Percentiles rank a stretch among this genome's conserved stretches.
Conservation (phyloP, 306 rosid species). For the Rubus parviflorus region DNA sequence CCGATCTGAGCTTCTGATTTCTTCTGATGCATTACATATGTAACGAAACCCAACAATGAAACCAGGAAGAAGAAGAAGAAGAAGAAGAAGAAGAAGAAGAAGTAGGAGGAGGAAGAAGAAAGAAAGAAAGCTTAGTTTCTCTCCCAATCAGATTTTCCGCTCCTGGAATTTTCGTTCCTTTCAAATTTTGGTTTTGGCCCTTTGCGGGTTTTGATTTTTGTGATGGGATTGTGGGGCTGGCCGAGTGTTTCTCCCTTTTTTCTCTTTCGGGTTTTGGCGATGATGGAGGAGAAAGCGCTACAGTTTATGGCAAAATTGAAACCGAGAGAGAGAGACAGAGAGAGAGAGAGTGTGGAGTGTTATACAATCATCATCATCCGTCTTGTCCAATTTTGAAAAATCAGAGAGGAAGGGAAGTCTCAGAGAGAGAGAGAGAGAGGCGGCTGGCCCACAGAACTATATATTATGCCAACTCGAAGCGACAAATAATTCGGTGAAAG, state of each 20-base stretch:
- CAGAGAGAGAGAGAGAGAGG: neutral
- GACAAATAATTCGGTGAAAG: neutral
- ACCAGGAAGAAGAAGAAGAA: no score
- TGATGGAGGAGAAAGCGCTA: conserved; percentile 3
- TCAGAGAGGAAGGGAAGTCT: neutral
- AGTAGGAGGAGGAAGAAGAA: no score
- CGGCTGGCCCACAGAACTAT: neutral
- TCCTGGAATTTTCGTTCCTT: neutral
- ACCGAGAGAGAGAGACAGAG: neutral
- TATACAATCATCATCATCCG: neutral
- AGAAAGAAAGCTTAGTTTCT: no score
- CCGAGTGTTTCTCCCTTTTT: neutral
- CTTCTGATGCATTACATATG: conserved; percentile 96
- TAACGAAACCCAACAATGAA: neutral
- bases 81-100: no score
- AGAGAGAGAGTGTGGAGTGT: neutral
- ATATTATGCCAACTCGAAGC: neutral
- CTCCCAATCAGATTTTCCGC: no score
- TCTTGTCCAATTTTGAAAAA: conserved; percentile 9
- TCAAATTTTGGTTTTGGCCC: neutral
- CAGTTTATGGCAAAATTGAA: neutral
- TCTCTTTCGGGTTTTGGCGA: neutral
- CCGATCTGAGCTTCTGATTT: conserved; percentile 99
- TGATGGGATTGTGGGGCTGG: conserved; percentile 2
- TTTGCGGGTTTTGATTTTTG: no score